phyloP scores from a whole-genome alignment of 139 green algal genomes.

The Microglena sp. region DNA sequence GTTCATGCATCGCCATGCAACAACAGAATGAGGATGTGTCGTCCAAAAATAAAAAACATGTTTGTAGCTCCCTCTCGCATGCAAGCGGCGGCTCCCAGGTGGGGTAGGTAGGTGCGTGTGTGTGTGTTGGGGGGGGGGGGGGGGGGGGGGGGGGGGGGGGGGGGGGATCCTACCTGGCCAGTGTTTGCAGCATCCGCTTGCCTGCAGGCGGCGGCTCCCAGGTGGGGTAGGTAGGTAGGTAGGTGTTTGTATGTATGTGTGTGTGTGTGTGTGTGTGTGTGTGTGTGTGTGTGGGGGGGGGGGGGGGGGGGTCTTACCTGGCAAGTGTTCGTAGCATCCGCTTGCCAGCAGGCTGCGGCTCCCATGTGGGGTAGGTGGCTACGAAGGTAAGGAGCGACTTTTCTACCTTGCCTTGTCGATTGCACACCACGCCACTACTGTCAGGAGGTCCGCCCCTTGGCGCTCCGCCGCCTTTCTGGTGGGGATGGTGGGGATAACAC shows the following conservation, averaged over 20 bases:
- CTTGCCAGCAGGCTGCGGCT: constrained; percentile 9
- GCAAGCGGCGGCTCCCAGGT: background rate
- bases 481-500: too few relatives aligned
- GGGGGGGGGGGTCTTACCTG: background rate
- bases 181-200: background rate
- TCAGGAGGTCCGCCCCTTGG: too few relatives aligned
- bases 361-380: constrained; percentile 78
- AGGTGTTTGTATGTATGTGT: background rate
- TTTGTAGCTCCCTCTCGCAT: too few relatives aligned
- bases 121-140: background rate
- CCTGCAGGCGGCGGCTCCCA: background rate
- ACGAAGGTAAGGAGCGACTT: constrained; percentile 86
- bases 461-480: too few relatives aligned
- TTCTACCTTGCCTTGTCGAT: constrained; percentile 86
- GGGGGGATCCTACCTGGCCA: background rate
- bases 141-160: too few relatives aligned
- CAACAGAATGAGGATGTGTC: too few relatives aligned
- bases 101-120: background rate
- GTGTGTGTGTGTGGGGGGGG: background rate
- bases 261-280: background rate
- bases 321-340: background rate
- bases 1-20: too few relatives aligned
- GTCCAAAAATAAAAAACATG: too few relatives aligned
- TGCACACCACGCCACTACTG: constrained; percentile 29
- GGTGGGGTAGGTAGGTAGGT: background rate